Evolutionary conservation across 1,139 yeast genomes (phyloP).

Genomic region (Suzukiozyma palmioleophila): DNA sequence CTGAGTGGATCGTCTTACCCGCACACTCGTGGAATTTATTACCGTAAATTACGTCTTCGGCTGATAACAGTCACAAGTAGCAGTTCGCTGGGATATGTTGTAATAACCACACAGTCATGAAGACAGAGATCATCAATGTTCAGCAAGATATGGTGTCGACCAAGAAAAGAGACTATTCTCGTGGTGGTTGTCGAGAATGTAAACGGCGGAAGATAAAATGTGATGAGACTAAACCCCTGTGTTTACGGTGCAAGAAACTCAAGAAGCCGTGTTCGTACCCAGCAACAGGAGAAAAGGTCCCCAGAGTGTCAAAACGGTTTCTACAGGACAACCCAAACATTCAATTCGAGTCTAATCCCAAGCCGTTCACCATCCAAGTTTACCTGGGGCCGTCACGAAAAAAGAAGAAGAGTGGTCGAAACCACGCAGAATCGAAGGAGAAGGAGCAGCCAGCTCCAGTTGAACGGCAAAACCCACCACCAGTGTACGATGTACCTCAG

Average conservation of each 20-base stretch:
- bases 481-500: no score
- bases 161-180: conserved; percentile 16
- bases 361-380: conserved; percentile 13
- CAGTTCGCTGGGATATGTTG: background rate
- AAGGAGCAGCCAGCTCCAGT: conserved; percentile 7
- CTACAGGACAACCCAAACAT: background rate
- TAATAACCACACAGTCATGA: background rate
- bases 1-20: no score
- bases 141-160: background rate
- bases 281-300: conserved; percentile 1
- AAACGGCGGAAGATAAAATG: conserved; percentile 33
- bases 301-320: conserved; percentile 1
- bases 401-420: conserved; percentile 4
- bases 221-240: conserved; percentile 48
- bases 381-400: conserved; percentile 11
- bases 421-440: background rate
- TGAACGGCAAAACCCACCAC: conserved; percentile 5
- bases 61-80: no score
- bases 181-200: conserved; percentile 25
- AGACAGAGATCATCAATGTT: conserved; percentile 1
- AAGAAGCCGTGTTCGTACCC: conserved; percentile 21
- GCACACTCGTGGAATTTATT: no score
- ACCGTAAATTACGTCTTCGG: no score
- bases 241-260: conserved; percentile 32
- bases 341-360: conserved; percentile 2